Evolutionary conservation across 1,284 basidiomycete species (phyloP), one percentile per base, ranked within the genome.

Genomic region (Mycena sp.): DNA sequence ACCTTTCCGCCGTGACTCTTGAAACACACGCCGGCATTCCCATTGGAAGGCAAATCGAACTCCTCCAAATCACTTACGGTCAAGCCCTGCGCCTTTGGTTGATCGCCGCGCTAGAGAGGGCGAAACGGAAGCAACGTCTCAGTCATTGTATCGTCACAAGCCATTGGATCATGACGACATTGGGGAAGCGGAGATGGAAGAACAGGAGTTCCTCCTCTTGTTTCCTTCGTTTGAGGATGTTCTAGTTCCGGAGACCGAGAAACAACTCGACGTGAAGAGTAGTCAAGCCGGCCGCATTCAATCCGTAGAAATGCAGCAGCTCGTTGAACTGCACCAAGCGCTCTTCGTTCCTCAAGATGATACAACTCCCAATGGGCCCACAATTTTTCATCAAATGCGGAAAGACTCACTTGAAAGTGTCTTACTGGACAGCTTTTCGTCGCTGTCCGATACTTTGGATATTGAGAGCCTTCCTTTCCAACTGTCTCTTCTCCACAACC

Each of bases 211-310:
- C 73, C 78, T 87, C 25, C 77, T 84, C 3, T 76, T 98, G 48
- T 98, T 99, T 77, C 95, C 96, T 2, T 87, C 89, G 21, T 98
- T 91, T 71, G 91, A 90, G 45, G 85, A 91, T 58, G 83, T 84
- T 25, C 76, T 91, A 12, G 78, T 83, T 23, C 67, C 70, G 19
- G 70, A 74, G 25, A 6, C 58, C 23, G 40, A 56, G 16, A 48
- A 41, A 29, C 25, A 56, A 59, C 11, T 64, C 64, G 35, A 65
- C 64, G 23, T 12, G 43, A 56, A 41, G 17, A 61, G 57, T 21
- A 48, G 65, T 40, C 46, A 28, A 26, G 6, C 68, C 32, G 43
- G 54, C 46, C 69, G 72, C 23, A 71, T 79, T 30, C 65, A 73
- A 37, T 46, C 67, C 50, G 62, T 53, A 49, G 74, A 80, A 46